A percentile compares a stretch with the other conserved stretches of the same genome.
phyloP scores from a whole-genome alignment of 2,329 filamentous ascomycete genomes.

The Tolypocladium sp. region DNA sequence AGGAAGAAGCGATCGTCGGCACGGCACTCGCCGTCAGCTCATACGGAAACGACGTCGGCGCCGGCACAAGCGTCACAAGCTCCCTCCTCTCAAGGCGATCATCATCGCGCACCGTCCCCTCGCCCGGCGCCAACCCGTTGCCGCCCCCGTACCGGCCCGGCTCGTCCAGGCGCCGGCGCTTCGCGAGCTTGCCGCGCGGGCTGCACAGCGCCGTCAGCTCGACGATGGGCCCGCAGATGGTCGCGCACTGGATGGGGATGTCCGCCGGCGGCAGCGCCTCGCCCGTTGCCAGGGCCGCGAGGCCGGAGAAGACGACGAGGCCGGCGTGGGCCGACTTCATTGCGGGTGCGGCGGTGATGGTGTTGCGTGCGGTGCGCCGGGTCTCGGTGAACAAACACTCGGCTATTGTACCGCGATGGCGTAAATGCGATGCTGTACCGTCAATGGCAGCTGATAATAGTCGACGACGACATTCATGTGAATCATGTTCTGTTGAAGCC shows the following conservation, averaged over 20 bases:
- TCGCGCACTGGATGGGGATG: conserved; percentile 28
- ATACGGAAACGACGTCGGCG: conserved; percentile 20
- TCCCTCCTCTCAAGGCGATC: conserved; percentile 9
- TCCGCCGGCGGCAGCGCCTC: conserved; percentile 23
- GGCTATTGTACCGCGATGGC: background rate
- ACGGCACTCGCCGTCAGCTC: background rate
- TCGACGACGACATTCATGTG: background rate
- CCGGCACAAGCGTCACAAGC: conserved; percentile 19
- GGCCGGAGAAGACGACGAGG: conserved; percentile 17
- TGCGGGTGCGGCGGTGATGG: background rate
- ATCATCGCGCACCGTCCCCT: background rate
- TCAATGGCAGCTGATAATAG: background rate
- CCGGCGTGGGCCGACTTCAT: conserved; percentile 18
- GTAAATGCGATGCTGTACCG: background rate
- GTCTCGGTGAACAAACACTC: background rate
- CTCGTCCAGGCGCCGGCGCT: background rate
- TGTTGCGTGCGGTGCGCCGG: background rate
- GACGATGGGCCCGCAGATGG: conserved; percentile 33
- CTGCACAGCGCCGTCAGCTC: conserved; percentile 29
- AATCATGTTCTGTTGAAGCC: background rate
- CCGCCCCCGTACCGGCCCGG: background rate
- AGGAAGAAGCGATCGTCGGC: background rate
- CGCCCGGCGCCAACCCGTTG: background rate
- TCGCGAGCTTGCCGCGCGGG: conserved; percentile 3
- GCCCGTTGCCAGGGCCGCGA: conserved; percentile 16